Base-by-base conservation (phyloP, 2,329 filamentous ascomycete genomes). In the Colletotrichum tofieldiae region DNA sequence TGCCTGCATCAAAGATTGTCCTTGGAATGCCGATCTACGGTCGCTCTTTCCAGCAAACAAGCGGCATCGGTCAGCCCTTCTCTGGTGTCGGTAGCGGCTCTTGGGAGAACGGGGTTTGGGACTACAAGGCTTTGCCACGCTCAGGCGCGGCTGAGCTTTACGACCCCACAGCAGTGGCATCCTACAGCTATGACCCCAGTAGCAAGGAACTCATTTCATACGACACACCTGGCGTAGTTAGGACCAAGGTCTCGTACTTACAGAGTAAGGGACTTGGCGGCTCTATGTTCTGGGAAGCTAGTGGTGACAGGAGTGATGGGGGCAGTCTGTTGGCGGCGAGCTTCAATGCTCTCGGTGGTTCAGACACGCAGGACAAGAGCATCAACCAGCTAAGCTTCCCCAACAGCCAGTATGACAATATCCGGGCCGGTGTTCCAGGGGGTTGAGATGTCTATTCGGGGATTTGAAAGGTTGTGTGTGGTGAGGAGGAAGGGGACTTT, bases 231-330 rank as follows among this genome's bases (percentile, higher is more conserved):
- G 80, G 83, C 39, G 90, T 91, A 73, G 89, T 89, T 0, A 79
- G 79, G 37, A 78, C 83, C 74, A 97, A 96, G 84, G 88, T 88
- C 0, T 79, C 84, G 8, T 96, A 92, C 77, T 86, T 96, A 75
- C 83, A 84, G 75, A 77, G 83, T 32, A 84, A 86, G 66, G 84
- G 88, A 0, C 86, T 97, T 0, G 94, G 93, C 1, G 94, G 94
- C 18, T 91, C 89, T 0, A 93, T 96, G 86, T 97, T 93, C 88
- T 97, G 94, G 94, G 94, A 97, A 81, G 92, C 90, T 9, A 93
- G 90, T 75, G 91, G 90, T 14, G 94, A 97, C 77, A 83, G 80
- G 74, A 75, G 72, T 0, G 87, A 84, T 26, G 78, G 76, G 0
- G 74, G 76, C 29, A 94, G 92, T 76, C 82, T 96, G 8, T 78